A percentile compares a stretch with the other conserved stretches of the same genome.
Conservation (phyloP, 441 rosid genomes). For the Kokia cookei region DNA sequence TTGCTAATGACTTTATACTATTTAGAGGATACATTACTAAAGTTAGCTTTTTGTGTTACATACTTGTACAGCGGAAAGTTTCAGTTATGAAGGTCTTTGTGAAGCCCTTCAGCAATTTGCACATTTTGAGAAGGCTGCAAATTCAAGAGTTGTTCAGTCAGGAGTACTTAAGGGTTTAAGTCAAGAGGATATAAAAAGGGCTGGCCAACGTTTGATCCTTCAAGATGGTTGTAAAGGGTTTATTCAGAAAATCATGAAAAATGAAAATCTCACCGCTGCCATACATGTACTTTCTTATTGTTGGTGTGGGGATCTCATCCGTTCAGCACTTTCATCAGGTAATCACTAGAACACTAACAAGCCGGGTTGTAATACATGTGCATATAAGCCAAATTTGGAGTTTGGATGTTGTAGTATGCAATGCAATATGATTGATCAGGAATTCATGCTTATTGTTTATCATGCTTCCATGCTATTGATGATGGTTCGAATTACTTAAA, state of each 20-base stretch:
- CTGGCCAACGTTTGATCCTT: conserved; percentile 25
- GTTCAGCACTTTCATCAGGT: conserved; percentile 37
- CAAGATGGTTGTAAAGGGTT: conserved; percentile 38
- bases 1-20: neutral
- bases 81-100: conserved; percentile 23
- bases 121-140: conserved; percentile 30
- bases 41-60: neutral
- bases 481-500: neutral
- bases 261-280: conserved; percentile 13
- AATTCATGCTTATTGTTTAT: neutral
- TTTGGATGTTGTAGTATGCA: neutral
- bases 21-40: neutral
- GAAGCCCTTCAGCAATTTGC: conserved; percentile 32
- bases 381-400: neutral
- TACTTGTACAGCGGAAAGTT: conserved; percentile 14
- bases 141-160: conserved; percentile 31
- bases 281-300: conserved; percentile 33
- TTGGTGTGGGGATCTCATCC: conserved; percentile 43
- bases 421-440: neutral
- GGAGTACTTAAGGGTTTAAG: conserved; percentile 34
- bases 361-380: neutral
- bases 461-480: neutral
- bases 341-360: neutral
- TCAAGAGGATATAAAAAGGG: conserved; percentile 31
- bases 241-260: conserved; percentile 18